Evolutionary conservation across 2,329 filamentous ascomycete genomes (phyloP).

Genomic region (Botrytis galanthina): DNA sequence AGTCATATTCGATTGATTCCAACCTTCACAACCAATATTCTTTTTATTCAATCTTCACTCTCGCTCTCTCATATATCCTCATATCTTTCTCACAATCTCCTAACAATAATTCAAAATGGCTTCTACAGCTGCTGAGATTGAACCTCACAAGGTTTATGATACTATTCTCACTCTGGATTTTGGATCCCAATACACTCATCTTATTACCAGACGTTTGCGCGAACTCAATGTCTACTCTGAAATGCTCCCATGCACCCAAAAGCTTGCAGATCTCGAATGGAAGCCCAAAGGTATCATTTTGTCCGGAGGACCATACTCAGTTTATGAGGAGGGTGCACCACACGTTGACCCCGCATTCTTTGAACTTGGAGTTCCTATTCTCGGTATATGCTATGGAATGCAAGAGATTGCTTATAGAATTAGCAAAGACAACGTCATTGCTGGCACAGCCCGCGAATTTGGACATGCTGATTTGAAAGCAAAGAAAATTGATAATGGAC

Average conservation of each 20-base stretch:
- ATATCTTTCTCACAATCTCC: neutral
- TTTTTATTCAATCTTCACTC: neutral
- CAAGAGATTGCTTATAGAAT: slow-evolving; percentile 74
- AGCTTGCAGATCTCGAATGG: slow-evolving; percentile 71
- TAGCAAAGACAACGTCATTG: slow-evolving; percentile 61
- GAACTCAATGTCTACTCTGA: slow-evolving; percentile 81
- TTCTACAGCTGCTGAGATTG: slow-evolving; percentile 19
- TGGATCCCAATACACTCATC: slow-evolving; percentile 69
- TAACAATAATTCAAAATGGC: neutral
- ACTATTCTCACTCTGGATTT: slow-evolving; percentile 73
- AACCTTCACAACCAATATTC: neutral
- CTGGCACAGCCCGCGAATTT: slow-evolving; percentile 54
- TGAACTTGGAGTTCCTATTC: slow-evolving; percentile 41
- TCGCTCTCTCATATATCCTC: neutral
- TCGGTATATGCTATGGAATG: slow-evolving; percentile 47
- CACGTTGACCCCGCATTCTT: slow-evolving; percentile 83
- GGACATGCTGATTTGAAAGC: slow-evolving; percentile 52
- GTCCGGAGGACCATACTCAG: slow-evolving; percentile 68
- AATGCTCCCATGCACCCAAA: slow-evolving; percentile 84
- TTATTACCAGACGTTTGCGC: slow-evolving; percentile 64
- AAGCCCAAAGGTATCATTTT: slow-evolving; percentile 83
- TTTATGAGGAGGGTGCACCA: slow-evolving; percentile 75
- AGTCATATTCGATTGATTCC: neutral
- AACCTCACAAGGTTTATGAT: slow-evolving; percentile 37
- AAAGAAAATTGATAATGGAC: slow-evolving; percentile 50